These are phyloP conservation scores for Pseudevernia furfuracea DNA, from an alignment of 495 filamentous ascomycete genomes.

Conservation along the genomic window DNA sequence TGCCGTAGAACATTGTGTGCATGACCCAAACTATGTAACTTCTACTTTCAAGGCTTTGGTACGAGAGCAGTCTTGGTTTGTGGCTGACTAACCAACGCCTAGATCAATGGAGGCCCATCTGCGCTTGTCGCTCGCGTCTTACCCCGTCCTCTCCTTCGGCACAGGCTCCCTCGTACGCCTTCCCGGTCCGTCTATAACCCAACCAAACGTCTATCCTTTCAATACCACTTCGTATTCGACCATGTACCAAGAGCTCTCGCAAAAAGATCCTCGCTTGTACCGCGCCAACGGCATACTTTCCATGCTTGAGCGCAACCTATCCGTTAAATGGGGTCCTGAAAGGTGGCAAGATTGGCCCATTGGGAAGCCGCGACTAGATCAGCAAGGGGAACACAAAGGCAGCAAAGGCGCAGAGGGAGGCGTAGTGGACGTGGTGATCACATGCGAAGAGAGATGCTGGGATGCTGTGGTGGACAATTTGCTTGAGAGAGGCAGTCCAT, in stretches of 20 bases:
- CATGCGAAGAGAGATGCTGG: conserved; percentile 97
- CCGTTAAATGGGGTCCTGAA: conserved; percentile 90
- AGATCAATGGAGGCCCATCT: conserved; percentile 98
- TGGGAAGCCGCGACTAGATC: conserved; percentile 67
- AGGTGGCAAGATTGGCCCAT: conserved; percentile 97
- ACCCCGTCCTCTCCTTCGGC: conserved; percentile 95
- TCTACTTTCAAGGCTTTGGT: neutral
- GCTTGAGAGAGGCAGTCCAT: conserved; percentile 66
- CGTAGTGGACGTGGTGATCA: conserved; percentile 89
- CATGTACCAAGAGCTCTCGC: conserved; percentile 81
- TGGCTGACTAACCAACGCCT: conserved; percentile 4
- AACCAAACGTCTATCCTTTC: conserved; percentile 97
- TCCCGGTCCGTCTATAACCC: conserved; percentile 79
- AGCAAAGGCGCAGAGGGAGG: conserved; percentile 78
- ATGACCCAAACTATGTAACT: neutral
- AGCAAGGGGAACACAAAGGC: conserved; percentile 56
- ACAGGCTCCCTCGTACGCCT: conserved; percentile 92
- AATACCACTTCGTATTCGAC: conserved; percentile 85
- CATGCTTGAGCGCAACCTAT: conserved; percentile 89
- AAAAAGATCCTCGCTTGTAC: conserved; percentile 84
- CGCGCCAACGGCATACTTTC: conserved; percentile 84
- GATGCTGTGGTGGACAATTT: conserved; percentile 96
- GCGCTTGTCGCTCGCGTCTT: conserved; percentile 72
- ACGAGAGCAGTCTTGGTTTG: too few relatives aligned
- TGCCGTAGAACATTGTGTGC: neutral